These are phyloP conservation scores for Ganoderma lucidum DNA, from an alignment of 1,284 basidiomycete species.

Conservation along the genomic window DNA sequence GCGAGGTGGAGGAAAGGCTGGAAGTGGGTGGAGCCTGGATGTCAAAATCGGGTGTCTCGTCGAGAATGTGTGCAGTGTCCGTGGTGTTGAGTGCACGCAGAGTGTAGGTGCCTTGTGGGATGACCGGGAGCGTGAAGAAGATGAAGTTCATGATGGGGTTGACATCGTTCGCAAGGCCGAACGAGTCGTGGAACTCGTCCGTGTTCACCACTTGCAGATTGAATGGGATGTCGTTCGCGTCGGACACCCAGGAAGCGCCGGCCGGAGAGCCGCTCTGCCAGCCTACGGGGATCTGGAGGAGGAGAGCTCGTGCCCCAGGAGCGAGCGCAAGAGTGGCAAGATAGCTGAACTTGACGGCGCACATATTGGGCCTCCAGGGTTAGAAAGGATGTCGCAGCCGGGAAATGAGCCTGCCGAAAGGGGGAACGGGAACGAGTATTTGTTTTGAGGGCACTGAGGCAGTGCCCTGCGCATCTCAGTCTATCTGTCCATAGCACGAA, in stretches of 20 bases:
- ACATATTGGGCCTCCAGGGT: no score
- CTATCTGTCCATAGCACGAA: no score
- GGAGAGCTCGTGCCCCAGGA: constrained; percentile 59
- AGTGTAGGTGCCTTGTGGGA: constrained; percentile 45
- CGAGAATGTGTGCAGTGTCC: no score
- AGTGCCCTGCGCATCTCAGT: no score
- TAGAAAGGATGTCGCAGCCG: no score
- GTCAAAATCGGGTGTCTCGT: no score
- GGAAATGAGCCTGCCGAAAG: no score
- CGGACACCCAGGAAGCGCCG: constrained; percentile 57
- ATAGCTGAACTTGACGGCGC: constrained; percentile 26
- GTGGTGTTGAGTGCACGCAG: no score
- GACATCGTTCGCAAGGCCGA: constrained; percentile 69
- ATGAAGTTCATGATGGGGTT: constrained; percentile 45
- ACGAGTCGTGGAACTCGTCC: constrained; percentile 58
- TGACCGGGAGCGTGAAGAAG: constrained; percentile 54
- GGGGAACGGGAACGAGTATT: no score
- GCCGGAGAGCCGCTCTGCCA: constrained; percentile 44
- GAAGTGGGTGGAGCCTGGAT: no score
- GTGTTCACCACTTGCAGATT: constrained; percentile 54
- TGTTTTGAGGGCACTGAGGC: no score
- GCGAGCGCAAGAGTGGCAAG: constrained; percentile 48
- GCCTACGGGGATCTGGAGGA: constrained; percentile 48
- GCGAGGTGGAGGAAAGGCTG: no score
- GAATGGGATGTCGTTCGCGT: constrained; percentile 52